Evolutionary conservation across 768 basidiomycete species (phyloP).

Genomic region (Amanita jacksonii): DNA sequence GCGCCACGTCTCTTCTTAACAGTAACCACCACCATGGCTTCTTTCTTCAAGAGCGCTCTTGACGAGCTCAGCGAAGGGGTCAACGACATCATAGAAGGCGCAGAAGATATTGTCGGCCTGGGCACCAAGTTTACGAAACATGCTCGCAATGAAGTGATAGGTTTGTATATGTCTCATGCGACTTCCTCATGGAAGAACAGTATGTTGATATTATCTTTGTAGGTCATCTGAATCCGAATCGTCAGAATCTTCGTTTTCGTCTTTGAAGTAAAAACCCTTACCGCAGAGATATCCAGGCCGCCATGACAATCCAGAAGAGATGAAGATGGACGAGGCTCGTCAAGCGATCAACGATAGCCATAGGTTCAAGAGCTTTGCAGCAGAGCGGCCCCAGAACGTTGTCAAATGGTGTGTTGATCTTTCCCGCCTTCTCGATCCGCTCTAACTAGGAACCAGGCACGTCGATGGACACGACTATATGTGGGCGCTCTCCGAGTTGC

Average conservation of each 20-base stretch:
- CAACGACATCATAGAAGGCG: too few relatives aligned
- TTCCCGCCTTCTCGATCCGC: not conserved
- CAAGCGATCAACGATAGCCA: conserved; percentile 70
- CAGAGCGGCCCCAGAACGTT: conserved; percentile 53
- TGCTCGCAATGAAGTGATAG: conserved; percentile 32
- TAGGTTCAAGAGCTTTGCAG: conserved; percentile 81
- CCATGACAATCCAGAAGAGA: conserved; percentile 72
- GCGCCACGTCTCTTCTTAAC: too few relatives aligned
- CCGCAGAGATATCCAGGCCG: conserved; percentile 30
- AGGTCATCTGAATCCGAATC: conserved; percentile 39
- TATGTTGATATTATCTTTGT: too few relatives aligned
- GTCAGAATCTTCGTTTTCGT: conserved; percentile 18
- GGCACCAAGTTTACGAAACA: conserved; percentile 29
- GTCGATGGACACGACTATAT: conserved; percentile 96
- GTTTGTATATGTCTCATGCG: conserved; percentile 11
- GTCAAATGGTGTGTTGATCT: conserved; percentile 62
- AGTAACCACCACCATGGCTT: too few relatives aligned
- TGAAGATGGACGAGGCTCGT: conserved; percentile 58
- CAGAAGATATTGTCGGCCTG: conserved; percentile 16
- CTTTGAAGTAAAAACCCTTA: not conserved
- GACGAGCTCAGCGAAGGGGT: too few relatives aligned
- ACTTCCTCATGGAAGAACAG: not conserved
- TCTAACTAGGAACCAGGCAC: conserved; percentile 39
- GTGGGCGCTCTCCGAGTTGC: conserved; percentile 86
- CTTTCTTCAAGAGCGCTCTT: conserved; percentile 29